Base-by-base conservation (phyloP, 805 yeast species). In the Kodamaea nitidulidarum region DNA sequence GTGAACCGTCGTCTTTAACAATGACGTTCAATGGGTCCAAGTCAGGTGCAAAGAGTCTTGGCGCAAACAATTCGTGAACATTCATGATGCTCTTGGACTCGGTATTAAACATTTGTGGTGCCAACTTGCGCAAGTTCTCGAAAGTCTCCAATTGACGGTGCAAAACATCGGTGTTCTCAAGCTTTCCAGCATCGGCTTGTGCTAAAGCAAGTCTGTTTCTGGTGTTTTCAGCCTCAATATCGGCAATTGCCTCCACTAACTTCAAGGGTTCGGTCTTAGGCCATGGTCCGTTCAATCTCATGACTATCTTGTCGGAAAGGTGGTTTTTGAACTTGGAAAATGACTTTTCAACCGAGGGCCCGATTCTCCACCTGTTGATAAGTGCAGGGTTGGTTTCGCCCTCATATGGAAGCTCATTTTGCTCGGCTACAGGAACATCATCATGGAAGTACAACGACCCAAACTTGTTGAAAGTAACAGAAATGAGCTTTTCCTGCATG, bases 1-100 rank as follows among this genome's bases (percentile, higher is more conserved):
- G 65, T 7, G 57, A 60, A 18, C 47, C 51, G 29, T 43, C 46
- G 9, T 70, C 64, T 17, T 34, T 35, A 16, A 73, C 58, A 32
- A 88, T 68, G 7, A 87, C 86, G 56, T 91, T 91, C 76, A 90
- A 71, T 15, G 98, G 98, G 58, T 88, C 95, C 48, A 93, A 65
- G 58, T 93, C 98, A 4, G 96, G 91, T 46, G 80, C 73, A 47
- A 67, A 76, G 38, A 91, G 65, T 50, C 91, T 76, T 42, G 96
- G 91, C 38, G 79, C 73, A 51, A 84, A 73, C 31, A 87, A 61
- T 41, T 80, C 79, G 2, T 65, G 67, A 41, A 74, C 67, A 48
- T 83, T 79, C 55, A 84, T 86, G 55, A 85, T 75, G 7, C 76
- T 66, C 14, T 66, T 64, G 7, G 80, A 65, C 15, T 60, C 54